Conservation (phyloP, 305 asterid genomes). For the Plantago lanceolata region DNA sequence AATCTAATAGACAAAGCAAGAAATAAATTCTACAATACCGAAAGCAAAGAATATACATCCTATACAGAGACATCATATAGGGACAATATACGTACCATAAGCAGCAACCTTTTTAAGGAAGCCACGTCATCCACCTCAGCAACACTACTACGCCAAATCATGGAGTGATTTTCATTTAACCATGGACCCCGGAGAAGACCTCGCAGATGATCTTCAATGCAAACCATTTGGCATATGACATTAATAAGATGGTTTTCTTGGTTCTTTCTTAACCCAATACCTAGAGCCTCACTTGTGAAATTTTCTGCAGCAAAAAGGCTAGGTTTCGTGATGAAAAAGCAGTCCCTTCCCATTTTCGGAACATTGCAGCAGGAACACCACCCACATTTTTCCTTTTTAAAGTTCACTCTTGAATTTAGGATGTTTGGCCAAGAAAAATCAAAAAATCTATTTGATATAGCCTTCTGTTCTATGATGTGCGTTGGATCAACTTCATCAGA, state of each 20-base stretch:
- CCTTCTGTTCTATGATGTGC: constrained; percentile 63
- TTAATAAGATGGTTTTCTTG: constrained; percentile 67
- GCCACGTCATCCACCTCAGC: constrained; percentile 43
- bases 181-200: constrained; percentile 92
- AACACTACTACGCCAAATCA: constrained; percentile 59
- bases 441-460: constrained; percentile 49
- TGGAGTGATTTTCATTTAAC: constrained; percentile 69
- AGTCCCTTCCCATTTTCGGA: constrained; percentile 63
- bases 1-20: too few species aligned
- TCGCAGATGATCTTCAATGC: constrained; percentile 76
- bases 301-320: constrained; percentile 45
- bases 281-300: constrained; percentile 51
- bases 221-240: constrained; percentile 59
- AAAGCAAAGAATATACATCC: constrained; percentile 3
- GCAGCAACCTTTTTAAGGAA: constrained; percentile 48
- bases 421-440: constrained; percentile 67
- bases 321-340: constrained; percentile 58
- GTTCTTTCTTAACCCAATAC: constrained; percentile 37
- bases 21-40: constrained; percentile 2
- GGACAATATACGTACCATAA: constrained; percentile 44
- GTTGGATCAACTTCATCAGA: constrained; percentile 36
- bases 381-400: constrained; percentile 80
- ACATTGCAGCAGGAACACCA: constrained; percentile 83
- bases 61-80: neutral
- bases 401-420: constrained; percentile 31